Conservation (phyloP, 108 stramenopile genomes). For the Asterionellopsis glacialis region DNA sequence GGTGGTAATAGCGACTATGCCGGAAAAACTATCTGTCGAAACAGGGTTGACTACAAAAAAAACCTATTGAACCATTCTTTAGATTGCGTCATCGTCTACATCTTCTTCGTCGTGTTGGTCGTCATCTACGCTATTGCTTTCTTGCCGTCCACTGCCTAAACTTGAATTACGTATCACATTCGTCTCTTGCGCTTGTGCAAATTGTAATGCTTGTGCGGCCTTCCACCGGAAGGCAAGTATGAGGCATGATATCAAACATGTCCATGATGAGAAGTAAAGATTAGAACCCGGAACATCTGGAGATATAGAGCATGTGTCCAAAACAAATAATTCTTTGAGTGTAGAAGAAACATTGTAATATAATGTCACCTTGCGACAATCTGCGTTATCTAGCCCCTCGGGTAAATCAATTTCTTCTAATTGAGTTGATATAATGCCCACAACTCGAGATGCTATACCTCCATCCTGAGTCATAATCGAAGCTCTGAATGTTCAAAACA, state of each 20-base stretch:
- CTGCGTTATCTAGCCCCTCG: neutral
- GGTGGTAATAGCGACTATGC: too few relatives aligned
- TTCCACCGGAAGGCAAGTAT: conserved; percentile 65
- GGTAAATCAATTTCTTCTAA: conserved; percentile 15
- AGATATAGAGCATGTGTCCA: neutral
- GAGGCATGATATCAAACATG: conserved; percentile 37
- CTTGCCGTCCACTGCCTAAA: neutral
- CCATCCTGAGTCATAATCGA: conserved; percentile 31
- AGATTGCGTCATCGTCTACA: neutral
- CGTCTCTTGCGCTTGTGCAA: conserved; percentile 43
- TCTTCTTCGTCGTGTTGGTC: conserved; percentile 4
- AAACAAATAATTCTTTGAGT: neutral
- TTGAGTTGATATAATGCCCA: neutral
- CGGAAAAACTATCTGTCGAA: too few relatives aligned
- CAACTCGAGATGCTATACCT: conserved; percentile 28
- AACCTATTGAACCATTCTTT: neutral
- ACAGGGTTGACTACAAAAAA: too few relatives aligned
- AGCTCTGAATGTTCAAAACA: neutral
- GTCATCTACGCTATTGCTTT: neutral
- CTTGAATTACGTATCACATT: neutral
- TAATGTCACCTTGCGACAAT: conserved; percentile 16
- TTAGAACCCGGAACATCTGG: conserved; percentile 51
- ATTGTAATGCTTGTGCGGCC: conserved; percentile 60
- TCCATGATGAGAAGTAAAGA: conserved; percentile 52
- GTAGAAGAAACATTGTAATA: neutral